These are phyloP conservation scores for Saccharomycopsis crataegensis DNA, from an alignment of 1,139 yeast species.

Conservation along the genomic window DNA sequence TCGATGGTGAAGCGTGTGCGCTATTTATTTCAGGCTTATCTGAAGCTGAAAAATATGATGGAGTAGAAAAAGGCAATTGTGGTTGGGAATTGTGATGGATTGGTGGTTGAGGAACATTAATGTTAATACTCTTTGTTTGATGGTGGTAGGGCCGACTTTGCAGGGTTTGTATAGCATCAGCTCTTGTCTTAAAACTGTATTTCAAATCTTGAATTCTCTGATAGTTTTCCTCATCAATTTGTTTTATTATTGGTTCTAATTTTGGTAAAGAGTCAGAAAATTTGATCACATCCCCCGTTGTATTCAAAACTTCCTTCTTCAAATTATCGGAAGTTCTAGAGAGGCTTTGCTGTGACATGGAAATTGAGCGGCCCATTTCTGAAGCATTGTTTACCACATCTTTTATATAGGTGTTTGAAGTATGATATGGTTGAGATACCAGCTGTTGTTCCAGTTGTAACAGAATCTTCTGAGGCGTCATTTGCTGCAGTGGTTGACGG, in stretches of 20 bases:
- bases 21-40: too few species aligned
- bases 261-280: constrained; percentile 24
- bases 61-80: constrained; percentile 7
- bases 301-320: constrained; percentile 20
- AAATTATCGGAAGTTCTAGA: constrained; percentile 19
- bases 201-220: constrained; percentile 21
- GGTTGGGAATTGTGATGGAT: constrained; percentile 7
- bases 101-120: neutral
- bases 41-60: neutral
- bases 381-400: neutral
- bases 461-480: constrained; percentile 1
- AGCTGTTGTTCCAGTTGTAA: neutral
- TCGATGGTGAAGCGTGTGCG: neutral
- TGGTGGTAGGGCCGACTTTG: neutral
- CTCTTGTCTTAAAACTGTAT: constrained; percentile 22
- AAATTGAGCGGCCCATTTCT: constrained; percentile 19
- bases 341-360: constrained; percentile 19
- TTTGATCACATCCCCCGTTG: constrained; percentile 22
- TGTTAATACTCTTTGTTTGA: too few species aligned
- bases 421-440: neutral
- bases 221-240: constrained; percentile 17
- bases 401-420: too few species aligned
- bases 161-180: constrained; percentile 16
- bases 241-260: constrained; percentile 22
- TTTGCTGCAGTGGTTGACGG: constrained; percentile 9